Conservation (phyloP, 78 protist genomes). For the Dictyostelium citrinum region DNA sequence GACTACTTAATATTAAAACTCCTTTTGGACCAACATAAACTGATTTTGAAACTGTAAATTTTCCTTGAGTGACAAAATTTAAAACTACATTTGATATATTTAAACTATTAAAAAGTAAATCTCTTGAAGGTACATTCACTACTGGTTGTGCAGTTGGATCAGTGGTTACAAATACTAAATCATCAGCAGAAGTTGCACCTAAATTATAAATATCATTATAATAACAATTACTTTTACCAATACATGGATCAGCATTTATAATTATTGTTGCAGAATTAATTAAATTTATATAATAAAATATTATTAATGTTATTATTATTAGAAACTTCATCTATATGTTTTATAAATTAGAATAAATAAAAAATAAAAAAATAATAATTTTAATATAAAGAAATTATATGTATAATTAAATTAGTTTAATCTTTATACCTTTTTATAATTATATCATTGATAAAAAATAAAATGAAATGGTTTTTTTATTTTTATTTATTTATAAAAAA, state of each 20-base stretch:
- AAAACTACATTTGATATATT: background rate
- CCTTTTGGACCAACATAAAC: background rate
- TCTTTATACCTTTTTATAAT: no score
- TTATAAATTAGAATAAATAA: no score
- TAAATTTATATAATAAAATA: no score
- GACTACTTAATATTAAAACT: background rate
- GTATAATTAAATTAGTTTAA: no score
- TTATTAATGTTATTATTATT: no score
- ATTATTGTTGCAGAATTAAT: background rate
- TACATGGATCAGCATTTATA: background rate
- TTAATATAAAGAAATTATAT: no score
- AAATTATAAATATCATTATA: background rate
- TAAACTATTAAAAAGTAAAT: background rate
- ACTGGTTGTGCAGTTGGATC: background rate
- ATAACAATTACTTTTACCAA: background rate
- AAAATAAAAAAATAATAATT: no score
- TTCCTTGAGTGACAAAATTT: background rate
- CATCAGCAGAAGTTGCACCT: background rate
- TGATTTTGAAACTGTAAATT: background rate
- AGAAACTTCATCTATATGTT: no score
- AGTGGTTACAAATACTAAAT: conserved; percentile 8
- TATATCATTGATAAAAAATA: no score
- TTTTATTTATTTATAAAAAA: no score
- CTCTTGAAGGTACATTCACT: background rate
- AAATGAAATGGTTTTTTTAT: no score